Evolutionary conservation across 2,329 filamentous ascomycete species (phyloP), one percentile per base, ranked within the genome.

Genomic region (Cadophora luteo-olivacea): DNA sequence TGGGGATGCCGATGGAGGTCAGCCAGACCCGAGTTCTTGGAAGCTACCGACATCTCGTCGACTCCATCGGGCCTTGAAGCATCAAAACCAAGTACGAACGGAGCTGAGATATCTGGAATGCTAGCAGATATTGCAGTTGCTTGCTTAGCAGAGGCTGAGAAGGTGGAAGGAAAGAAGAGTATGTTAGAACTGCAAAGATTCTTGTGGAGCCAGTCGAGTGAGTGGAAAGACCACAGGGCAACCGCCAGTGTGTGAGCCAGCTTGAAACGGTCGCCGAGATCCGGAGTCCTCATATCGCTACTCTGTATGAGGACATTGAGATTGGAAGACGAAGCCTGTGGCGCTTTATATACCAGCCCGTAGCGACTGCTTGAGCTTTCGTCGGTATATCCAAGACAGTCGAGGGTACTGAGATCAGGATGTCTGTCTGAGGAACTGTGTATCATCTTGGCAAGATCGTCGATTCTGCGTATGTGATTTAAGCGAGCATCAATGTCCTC

Each of bases 171-270:
- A 75, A 85, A 82, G 72, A 82, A 81, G 25, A 82, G 74, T 36
- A 83, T 78, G 65, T 81, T 82, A 11, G 69, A 63, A 66, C 77
- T 79, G 64, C 78, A 79, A 11, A 82, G 73, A 1, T 79, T 79
- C 70, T 83, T 83, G 73, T 83, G 84, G 51, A 86, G 80, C 84
- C 84, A 86, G 74, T 85, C 84, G 48, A 86, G 81, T 0, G 83
- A 83, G 73, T 86, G 84, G n/a, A 86, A 80, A 19, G 82, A 83
- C 79, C 82, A 83, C 11, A 84, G 74, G 1, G 82, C 81, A 22
- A 83, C 78, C 33, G 81, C 80, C 24, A 85, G 78, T 3, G 77
- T 82, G 32, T 78, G 75, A 3, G 82, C 83, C 1, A 84, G 79
- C 24, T 72, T 75, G 55, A 84, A 78, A 19, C 82, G 78, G 66